These are phyloP conservation scores for Pythium pyrilobum DNA, from an alignment of 352 stramenopile genomes.

Conservation along the genomic window DNA sequence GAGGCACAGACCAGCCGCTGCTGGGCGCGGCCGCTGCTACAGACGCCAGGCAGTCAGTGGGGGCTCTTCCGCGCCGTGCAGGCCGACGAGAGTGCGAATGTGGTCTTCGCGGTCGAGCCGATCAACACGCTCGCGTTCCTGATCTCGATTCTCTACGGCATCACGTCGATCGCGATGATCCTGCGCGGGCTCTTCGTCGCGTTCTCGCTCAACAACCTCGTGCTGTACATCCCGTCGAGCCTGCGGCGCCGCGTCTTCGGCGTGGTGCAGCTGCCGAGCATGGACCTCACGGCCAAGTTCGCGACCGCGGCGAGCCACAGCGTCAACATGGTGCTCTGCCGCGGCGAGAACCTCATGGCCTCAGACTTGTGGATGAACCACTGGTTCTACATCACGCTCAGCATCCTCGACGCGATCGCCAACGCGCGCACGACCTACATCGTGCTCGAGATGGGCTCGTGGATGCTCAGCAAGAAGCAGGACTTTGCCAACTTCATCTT, in stretches of 20 bases:
- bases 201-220: background rate
- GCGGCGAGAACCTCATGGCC: slow-evolving; percentile 1
- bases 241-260: background rate
- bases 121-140: slow-evolving; percentile 5
- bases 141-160: slow-evolving; percentile 8
- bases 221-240: slow-evolving; percentile 9
- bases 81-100: slow-evolving; percentile 3
- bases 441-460: slow-evolving; percentile 5
- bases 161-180: slow-evolving; percentile 20
- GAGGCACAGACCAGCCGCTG: slow-evolving; percentile 25
- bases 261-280: background rate
- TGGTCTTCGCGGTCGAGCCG: slow-evolving; percentile 10
- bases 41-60: background rate
- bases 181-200: slow-evolving; percentile 8
- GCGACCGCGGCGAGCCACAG: background rate
- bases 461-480: slow-evolving; percentile 11
- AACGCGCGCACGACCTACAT: slow-evolving; percentile 9
- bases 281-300: background rate
- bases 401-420: slow-evolving; percentile 3
- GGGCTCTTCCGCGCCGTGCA: slow-evolving; percentile 9
- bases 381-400: slow-evolving; percentile 15
- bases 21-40: background rate
- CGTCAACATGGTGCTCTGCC: slow-evolving; percentile 1
- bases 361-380: slow-evolving; percentile 20
- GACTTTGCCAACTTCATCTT: slow-evolving; percentile 17